Percentiles rank a stretch among this genome's conserved stretches.
These are phyloP conservation scores for Chlorella sp. DNA, from an alignment of 139 green algal genomes.

Conservation along the genomic window DNA sequence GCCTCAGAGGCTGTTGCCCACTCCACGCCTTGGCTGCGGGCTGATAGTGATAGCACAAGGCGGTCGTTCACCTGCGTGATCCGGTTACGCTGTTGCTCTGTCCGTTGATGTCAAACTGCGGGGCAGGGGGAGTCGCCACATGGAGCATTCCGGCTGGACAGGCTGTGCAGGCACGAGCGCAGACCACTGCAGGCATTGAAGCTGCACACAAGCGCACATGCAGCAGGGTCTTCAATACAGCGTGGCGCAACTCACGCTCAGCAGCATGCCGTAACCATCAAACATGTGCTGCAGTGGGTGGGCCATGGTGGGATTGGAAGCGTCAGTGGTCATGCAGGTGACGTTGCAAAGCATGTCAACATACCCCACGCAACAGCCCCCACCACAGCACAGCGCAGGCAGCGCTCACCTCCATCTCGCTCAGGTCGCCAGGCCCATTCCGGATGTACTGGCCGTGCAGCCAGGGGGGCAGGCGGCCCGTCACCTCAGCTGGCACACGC, in stretches of 20 bases:
- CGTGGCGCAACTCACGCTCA: not conserved
- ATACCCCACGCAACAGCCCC: no score
- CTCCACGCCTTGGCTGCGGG: no score
- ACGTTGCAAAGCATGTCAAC: not conserved
- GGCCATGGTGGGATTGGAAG: no score
- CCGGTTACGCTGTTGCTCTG: slow-evolving; percentile 38
- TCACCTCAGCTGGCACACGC: slow-evolving; percentile 43
- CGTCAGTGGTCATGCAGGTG: no score
- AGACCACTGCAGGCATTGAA: no score
- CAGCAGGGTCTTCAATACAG: no score
- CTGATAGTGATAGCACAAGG: no score
- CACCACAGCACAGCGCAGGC: not conserved
- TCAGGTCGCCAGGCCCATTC: slow-evolving; percentile 69
- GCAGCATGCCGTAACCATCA: slow-evolving; percentile 78
- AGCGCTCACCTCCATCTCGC: slow-evolving; percentile 24
- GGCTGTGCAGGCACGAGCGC: no score
- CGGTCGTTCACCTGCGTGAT: slow-evolving; percentile 54
- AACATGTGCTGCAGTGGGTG: slow-evolving; percentile 80
- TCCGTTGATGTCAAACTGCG: slow-evolving; percentile 54
- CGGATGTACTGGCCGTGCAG: slow-evolving; percentile 61
- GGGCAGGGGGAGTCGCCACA: no score
- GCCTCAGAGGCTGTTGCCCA: no score
- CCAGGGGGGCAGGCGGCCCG: slow-evolving; percentile 60
- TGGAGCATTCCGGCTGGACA: no score
- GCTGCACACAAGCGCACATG: no score